Evolutionary conservation across 2,329 filamentous ascomycete species (phyloP), one percentile per base, ranked within the genome.

Genomic region (Aureobasidium pullulans): DNA sequence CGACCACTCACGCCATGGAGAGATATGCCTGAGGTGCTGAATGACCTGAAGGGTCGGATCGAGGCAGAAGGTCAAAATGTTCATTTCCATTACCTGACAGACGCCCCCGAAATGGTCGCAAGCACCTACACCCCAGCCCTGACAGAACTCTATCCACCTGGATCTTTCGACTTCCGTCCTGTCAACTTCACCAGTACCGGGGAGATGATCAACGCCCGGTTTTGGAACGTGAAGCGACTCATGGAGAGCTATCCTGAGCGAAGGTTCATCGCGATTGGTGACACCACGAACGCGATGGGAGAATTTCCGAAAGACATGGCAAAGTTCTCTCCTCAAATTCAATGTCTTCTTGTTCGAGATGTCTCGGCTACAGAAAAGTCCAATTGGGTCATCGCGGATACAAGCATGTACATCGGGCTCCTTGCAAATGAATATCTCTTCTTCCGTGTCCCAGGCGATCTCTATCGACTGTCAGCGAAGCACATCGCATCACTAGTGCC

Each of bases 61-160:
- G 46, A 50, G 40, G 40, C 37, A 5, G 36, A 50, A 34, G 46
- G 56, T 3, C 40, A 59, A 37, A 58, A 60, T 9, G 61, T 62
- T 3, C 66, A 69, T 36, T 68, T 69, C 56, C 67, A 67, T 44
- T 69, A 68, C 57, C 16, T 62, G 16, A 63, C 66, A 23, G 62
- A 67, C 40, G 61, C 63, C 0, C 64, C 66, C 10, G 64, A 67
- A 50, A 46, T 60, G 3, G 56, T 56, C 11, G 40, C 57, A 19
- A 16, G 53, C 23, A 60, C 60, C 44, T 68, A 65, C 44, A 49
- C 62, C 47, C 32, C 56, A 15, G 53, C 48, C 15, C 59, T 57
- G n/a, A 31, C 34, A 28, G 29, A 59, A 31, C 43, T 60, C 52
- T 69, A 66, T 43, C 67, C 67, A 2, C 44, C 15, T 32, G 67